phyloP scores from a whole-genome alignment of 148 eudicot genomes.

The Amaranthus cruentus region DNA sequence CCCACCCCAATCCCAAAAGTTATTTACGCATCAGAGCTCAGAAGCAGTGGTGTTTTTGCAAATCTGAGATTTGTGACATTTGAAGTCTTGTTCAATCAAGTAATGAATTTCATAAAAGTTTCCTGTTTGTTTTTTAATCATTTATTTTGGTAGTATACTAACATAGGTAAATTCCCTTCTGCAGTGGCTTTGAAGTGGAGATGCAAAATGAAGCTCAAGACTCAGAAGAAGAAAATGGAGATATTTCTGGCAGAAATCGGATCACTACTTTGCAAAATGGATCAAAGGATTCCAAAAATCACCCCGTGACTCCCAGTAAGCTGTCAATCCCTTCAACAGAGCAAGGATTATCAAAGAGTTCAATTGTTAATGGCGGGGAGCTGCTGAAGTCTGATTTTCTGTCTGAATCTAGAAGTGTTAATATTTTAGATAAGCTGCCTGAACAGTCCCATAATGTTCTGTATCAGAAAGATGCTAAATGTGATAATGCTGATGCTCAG shows the following conservation, averaged over 20 bases:
- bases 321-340: conserved; percentile 24
- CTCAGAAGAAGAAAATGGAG: conserved; percentile 70
- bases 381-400: conserved; percentile 26
- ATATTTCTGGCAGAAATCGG: conserved; percentile 12
- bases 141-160: background rate
- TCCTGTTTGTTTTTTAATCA: background rate
- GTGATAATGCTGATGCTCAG: conserved; percentile 17
- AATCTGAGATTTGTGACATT: background rate
- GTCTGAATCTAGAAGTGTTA: conserved; percentile 12
- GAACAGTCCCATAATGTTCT: conserved; percentile 17
- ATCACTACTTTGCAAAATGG: conserved; percentile 30
- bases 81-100: background rate
- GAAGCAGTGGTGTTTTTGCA: too few species aligned
- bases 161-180: background rate
- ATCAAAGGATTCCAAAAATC: conserved; percentile 16
- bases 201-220: conserved; percentile 81
- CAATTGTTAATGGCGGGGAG: conserved; percentile 14
- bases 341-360: conserved; percentile 23
- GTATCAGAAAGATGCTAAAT: conserved; percentile 22
- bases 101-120: background rate
- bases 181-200: conserved; percentile 82
- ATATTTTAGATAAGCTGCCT: conserved; percentile 22
- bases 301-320: conserved; percentile 22
- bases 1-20: too few species aligned
- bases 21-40: too few species aligned